Percentiles rank a stretch among this genome's conserved stretches.
Evolutionary conservation across 2,329 filamentous ascomycete species (phyloP).

Genomic region (Beauveria asiatica): DNA sequence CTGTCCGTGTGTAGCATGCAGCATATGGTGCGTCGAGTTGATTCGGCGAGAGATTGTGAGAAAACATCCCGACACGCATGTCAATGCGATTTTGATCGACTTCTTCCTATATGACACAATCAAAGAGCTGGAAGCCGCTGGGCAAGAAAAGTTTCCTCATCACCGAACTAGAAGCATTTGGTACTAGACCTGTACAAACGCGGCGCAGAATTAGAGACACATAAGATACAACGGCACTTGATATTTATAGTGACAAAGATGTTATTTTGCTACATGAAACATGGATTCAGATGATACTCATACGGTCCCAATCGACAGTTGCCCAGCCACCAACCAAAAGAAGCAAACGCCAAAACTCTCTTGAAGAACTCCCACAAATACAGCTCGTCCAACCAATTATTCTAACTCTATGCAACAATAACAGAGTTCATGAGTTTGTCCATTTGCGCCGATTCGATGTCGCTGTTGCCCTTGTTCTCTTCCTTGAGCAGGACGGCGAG

Average conservation of each 20-base stretch:
- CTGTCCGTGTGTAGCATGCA: conserved; percentile 52
- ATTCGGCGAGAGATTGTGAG: conserved; percentile 72
- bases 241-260: background rate
- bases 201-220: background rate
- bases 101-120: conserved; percentile 95
- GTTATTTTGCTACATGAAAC: background rate
- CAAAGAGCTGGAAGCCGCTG: conserved; percentile 67
- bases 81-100: conserved; percentile 90
- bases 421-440: conserved; percentile 55
- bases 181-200: conserved; percentile 51
- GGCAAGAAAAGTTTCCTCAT: conserved; percentile 57
- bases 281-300: background rate
- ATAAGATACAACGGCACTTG: background rate
- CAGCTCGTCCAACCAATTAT: background rate
- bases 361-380: background rate
- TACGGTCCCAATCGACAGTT: background rate
- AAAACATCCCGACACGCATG: conserved; percentile 58
- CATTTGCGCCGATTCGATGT: conserved; percentile 61
- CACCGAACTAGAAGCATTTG: conserved; percentile 90
- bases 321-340: background rate
- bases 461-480: conserved; percentile 45
- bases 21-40: conserved; percentile 92
- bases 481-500: conserved; percentile 74
- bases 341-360: conserved; percentile 13
- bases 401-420: conserved; percentile 25